Conservation (phyloP, 2,329 filamentous ascomycete genomes). For the Penicillium fuscoglaucum region DNA sequence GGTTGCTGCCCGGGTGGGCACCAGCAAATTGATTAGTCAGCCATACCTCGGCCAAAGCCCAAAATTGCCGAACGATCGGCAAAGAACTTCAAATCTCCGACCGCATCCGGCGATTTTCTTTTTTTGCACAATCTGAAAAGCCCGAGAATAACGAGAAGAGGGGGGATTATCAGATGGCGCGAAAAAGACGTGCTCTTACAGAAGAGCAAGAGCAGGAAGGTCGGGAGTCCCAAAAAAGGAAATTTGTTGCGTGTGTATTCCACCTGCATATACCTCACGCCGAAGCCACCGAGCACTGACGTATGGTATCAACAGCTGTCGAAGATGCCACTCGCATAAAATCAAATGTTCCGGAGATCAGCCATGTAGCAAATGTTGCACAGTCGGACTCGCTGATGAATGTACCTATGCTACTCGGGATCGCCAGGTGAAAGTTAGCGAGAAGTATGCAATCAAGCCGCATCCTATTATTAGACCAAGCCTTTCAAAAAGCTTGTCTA, state of each 20-base stretch:
- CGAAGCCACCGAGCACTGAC: slow-evolving; percentile 7
- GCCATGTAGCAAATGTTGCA: slow-evolving; percentile 45
- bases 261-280: not conserved
- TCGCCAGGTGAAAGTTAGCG: slow-evolving; percentile 44
- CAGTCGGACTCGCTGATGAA: slow-evolving; percentile 39
- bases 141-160: not conserved
- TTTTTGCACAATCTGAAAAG: not conserved
- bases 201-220: slow-evolving; percentile 17
- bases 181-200: slow-evolving; percentile 17
- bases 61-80: slow-evolving; percentile 1
- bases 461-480: not conserved
- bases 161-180: slow-evolving; percentile 16
- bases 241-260: slow-evolving; percentile 34
- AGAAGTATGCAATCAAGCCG: slow-evolving; percentile 30
- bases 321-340: slow-evolving; percentile 49
- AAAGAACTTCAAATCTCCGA: not conserved
- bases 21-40: slow-evolving; percentile 3
- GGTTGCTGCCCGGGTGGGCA: not conserved
- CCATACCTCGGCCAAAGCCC: not conserved
- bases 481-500: not conserved
- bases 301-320: slow-evolving; percentile 31
- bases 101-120: not conserved
- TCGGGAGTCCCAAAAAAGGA: slow-evolving; percentile 25
- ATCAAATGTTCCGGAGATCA: slow-evolving; percentile 50
- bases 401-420: slow-evolving; percentile 46